Conservation (phyloP, 257 asterid species). For the Salvia miltiorrhiza region DNA sequence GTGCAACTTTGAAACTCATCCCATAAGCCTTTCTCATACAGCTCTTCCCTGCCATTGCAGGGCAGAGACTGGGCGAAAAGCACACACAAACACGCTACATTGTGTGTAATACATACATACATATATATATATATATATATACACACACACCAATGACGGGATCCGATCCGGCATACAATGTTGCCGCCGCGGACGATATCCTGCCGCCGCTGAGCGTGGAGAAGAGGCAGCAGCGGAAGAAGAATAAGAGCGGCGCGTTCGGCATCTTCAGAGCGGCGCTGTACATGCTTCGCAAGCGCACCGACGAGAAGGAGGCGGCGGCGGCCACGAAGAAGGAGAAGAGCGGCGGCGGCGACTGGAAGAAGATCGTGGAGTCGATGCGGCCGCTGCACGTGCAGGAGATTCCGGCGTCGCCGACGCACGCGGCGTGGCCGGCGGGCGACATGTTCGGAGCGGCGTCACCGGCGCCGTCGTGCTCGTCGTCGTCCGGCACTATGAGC, state of each 20-base stretch:
- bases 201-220: constrained; percentile 5
- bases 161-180: constrained; percentile 20
- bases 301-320: constrained; percentile 22
- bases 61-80: constrained; percentile 28
- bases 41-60: constrained; percentile 72
- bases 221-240: constrained; percentile 14
- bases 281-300: constrained; percentile 37
- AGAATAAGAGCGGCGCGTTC: constrained; percentile 44
- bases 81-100: background rate
- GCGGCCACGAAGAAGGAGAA: background rate
- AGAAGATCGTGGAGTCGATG: constrained; percentile 61
- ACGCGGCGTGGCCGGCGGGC: constrained; percentile 4
- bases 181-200: background rate
- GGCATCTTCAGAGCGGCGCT: constrained; percentile 54
- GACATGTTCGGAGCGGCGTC: background rate
- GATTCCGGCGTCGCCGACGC: constrained; percentile 10
- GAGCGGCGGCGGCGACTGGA: constrained; percentile 39
- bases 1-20: background rate
- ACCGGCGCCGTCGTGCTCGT: constrained; percentile 18
- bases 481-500: constrained; percentile 40
- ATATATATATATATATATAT: background rate
- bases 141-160: constrained; percentile 11
- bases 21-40: constrained; percentile 19
- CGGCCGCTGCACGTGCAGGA: constrained; percentile 69
- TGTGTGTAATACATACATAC: background rate